These are phyloP conservation scores for Lepiota brunneoincarnata DNA, from an alignment of 768 basidiomycete genomes.

Conservation along the genomic window DNA sequence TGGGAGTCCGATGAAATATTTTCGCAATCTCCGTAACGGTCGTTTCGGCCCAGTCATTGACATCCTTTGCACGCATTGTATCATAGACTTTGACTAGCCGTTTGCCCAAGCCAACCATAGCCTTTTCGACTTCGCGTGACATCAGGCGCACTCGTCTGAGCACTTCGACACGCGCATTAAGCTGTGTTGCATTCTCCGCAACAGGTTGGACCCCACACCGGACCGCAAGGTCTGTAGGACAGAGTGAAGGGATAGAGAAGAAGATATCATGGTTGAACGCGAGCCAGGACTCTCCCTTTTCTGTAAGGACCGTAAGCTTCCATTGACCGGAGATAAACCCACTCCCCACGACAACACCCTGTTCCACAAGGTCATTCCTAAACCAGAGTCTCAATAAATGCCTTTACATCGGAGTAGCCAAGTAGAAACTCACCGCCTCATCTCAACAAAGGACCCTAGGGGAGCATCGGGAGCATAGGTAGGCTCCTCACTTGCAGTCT, in stretches of 20 bases:
- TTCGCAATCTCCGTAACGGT: constrained; percentile 53
- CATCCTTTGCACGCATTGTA: constrained; percentile 39
- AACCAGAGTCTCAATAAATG: neutral
- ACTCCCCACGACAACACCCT: constrained; percentile 31
- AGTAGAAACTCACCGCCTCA: constrained; percentile 35
- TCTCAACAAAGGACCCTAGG: constrained; percentile 45
- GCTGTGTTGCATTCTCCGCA: constrained; percentile 31
- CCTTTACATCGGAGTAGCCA: neutral
- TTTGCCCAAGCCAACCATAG: constrained; percentile 20
- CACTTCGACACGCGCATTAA: constrained; percentile 62
- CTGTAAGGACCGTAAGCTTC: constrained; percentile 24
- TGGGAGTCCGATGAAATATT: constrained; percentile 35
- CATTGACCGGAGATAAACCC: constrained; percentile 14
- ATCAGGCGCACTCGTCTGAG: constrained; percentile 58
- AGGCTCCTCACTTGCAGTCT: constrained; percentile 9
- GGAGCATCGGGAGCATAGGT: constrained; percentile 21
- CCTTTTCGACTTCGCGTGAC: constrained; percentile 43
- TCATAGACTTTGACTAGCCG: constrained; percentile 40
- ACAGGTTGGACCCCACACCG: constrained; percentile 42
- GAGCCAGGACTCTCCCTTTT: constrained; percentile 53
- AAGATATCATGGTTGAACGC: constrained; percentile 52
- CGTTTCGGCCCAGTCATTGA: constrained; percentile 51
- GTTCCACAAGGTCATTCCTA: constrained; percentile 25
- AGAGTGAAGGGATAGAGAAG: constrained; percentile 59
- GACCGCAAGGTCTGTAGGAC: constrained; percentile 39